Percentiles rank a stretch among this genome's conserved stretches.
These are phyloP conservation scores for Athelia sp. DNA, from an alignment of 1,284 basidiomycete genomes.

Conservation along the genomic window DNA sequence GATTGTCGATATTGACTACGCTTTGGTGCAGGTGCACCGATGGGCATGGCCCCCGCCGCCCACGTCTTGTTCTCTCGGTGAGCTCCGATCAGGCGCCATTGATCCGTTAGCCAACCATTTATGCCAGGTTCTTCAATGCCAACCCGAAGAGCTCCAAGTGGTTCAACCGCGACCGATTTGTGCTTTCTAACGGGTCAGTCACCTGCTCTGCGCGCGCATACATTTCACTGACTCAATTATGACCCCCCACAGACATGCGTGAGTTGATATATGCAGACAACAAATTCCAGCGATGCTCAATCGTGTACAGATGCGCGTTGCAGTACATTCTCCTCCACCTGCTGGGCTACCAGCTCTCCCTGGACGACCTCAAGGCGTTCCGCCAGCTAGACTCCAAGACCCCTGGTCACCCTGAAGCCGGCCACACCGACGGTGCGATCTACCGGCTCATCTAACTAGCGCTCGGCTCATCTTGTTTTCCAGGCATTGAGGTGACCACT, in stretches of 20 bases:
- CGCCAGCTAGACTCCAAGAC: slow-evolving; percentile 86
- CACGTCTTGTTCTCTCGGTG: slow-evolving; percentile 84
- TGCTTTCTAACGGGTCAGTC: slow-evolving; percentile 77
- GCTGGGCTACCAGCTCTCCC: slow-evolving; percentile 76
- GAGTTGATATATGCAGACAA: slow-evolving; percentile 23
- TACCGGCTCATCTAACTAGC: slow-evolving; percentile 2
- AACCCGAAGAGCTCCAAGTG: slow-evolving; percentile 89
- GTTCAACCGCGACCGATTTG: slow-evolving; percentile 89
- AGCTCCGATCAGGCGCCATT: slow-evolving; percentile 5
- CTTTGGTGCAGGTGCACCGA: slow-evolving; percentile 65
- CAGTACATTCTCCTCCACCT: slow-evolving; percentile 84
- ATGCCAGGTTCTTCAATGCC: slow-evolving; percentile 70
- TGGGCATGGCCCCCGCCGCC: slow-evolving; percentile 89
- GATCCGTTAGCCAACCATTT: slow-evolving; percentile 10
- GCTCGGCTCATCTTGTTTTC: slow-evolving; percentile 3
- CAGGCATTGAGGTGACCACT: slow-evolving; percentile 90
- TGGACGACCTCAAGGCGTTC: slow-evolving; percentile 84
- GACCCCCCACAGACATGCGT: slow-evolving; percentile 55
- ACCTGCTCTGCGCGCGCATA: background rate
- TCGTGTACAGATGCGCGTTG: slow-evolving; percentile 63
- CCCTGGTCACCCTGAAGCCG: slow-evolving; percentile 88
- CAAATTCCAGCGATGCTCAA: background rate
- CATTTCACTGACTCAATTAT: slow-evolving; percentile 10
- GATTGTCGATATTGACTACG: slow-evolving; percentile 6
- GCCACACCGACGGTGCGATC: slow-evolving; percentile 74